A percentile compares a stretch with the other conserved stretches of the same genome.
Conservation (phyloP, 139 green algal species). For the Limnomonas spitsbergensis region DNA sequence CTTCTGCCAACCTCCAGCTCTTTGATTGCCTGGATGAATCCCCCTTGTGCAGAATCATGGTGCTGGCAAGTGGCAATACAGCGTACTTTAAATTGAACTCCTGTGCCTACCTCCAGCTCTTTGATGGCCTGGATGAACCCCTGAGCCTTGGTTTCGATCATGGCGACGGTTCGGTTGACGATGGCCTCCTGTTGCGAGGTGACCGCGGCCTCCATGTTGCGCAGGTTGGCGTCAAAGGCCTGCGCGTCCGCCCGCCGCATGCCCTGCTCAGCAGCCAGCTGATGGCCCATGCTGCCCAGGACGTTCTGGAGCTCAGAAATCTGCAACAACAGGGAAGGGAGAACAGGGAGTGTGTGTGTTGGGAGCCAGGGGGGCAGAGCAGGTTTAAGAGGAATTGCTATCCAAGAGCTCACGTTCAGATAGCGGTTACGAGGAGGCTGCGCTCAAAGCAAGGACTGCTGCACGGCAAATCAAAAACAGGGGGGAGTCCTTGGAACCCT, state of each 20-base stretch:
- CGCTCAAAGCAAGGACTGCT: background rate
- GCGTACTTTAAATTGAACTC: background rate
- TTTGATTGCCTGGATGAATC: slow-evolving; percentile 8
- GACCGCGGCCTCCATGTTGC: slow-evolving; percentile 30
- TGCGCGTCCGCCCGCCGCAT: slow-evolving; percentile 15
- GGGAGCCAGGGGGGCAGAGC: background rate
- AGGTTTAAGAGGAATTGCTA: background rate
- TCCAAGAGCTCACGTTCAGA: background rate
- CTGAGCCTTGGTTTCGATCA: slow-evolving; percentile 17
- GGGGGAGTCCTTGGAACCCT: background rate
- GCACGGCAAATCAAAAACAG: background rate
- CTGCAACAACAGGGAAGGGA: background rate
- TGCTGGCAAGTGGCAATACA: no score
- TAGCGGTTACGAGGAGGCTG: background rate
- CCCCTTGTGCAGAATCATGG: no score
- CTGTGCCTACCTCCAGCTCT: background rate
- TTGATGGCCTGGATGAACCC: slow-evolving; percentile 7
- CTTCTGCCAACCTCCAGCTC: slow-evolving; percentile 9
- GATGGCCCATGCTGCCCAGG: slow-evolving; percentile 8
- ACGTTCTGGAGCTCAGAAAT: slow-evolving; percentile 4
- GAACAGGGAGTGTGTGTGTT: background rate
- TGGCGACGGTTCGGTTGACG: background rate
- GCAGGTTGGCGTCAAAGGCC: slow-evolving; percentile 37
- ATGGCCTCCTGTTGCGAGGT: slow-evolving; percentile 19
- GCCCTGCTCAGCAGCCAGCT: slow-evolving; percentile 13